Base-by-base conservation (phyloP, 495 filamentous ascomycete species). In the Tuber microsphaerosporum region DNA sequence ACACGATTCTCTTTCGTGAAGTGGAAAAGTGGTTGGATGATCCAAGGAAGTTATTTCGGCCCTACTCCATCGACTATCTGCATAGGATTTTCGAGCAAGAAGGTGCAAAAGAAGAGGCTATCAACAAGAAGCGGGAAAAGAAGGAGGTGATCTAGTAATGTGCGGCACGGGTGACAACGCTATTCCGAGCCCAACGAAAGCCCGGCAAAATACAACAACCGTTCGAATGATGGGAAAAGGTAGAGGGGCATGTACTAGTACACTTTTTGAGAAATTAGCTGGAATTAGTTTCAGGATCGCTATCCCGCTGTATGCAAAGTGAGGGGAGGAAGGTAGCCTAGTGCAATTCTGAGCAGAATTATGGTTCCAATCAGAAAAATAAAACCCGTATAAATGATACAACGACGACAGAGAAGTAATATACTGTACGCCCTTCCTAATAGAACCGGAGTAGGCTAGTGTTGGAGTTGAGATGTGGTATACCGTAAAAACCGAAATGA, bases 61-160 rank as follows among this genome's bases (percentile, higher is more conserved):
- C 51, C 12, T 61, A 61, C 51, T 61, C 51, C n/a, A 61, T 61
- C 51, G 51, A 61, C 51, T 61, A 61, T 61, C 51, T 61, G 51
- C 51, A 61, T 61, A 61, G 51, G 51, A 61, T 61, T 61, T 61
- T 61, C n/a, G 51, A 61, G 51, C 51, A 61, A 61, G 51, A 61
- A 61, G n/a, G 51, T 31, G 51, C 51, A 31, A 61, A 31, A 61
- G 51, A 56, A 61, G 51, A 56, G 51, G n/a, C 12, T 61, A 61
- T 61, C n/a, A 16, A 61, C 26, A 61, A 61, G 51, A 31, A 16
- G 51, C n/a, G n/a, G 26, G 51, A 61, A 31, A n/a, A 9, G 51
- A 31, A 16, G 31, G 51, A 16, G n/a, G n/a, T 16, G 51, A 10
- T 61, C n/a, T n/a, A 61, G 51, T 61, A 31, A 61, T 31, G 51